These are phyloP conservation scores for Yamadazyma paraphyllophila DNA, from an alignment of 805 yeast genomes.

Conservation along the genomic window DNA sequence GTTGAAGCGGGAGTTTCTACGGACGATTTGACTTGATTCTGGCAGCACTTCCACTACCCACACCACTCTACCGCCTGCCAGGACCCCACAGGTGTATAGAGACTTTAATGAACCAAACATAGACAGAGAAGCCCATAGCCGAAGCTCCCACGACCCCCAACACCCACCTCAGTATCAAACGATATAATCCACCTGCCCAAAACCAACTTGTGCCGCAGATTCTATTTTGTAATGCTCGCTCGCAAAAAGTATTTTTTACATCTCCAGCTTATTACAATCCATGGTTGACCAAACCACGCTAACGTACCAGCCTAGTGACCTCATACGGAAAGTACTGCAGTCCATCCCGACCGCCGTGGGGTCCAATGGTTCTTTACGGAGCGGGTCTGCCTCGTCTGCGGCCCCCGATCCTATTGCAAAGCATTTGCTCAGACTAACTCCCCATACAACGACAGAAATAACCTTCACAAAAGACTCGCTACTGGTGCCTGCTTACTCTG, in stretches of 20 bases:
- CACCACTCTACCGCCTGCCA: no score
- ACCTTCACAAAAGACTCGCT: neutral
- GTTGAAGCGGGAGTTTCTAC: no score
- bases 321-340: slow-evolving; percentile 1
- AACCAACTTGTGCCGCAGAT: neutral
- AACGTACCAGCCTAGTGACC: slow-evolving; percentile 3
- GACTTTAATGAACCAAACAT: no score
- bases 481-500: slow-evolving; percentile 29
- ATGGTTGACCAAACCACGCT: neutral
- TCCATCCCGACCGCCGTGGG: slow-evolving; percentile 1
- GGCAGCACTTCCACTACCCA: no score
- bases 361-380: neutral
- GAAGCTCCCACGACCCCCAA: neutral
- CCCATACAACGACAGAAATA: slow-evolving; percentile 18
- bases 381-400: neutral
- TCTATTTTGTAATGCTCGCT: neutral
- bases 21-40: no score
- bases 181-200: no score
- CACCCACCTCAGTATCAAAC: neutral
- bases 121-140: no score
- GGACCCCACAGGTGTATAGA: no score
- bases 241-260: slow-evolving; percentile 5
- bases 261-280: neutral
- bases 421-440: slow-evolving; percentile 31
- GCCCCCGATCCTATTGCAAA: slow-evolving; percentile 29